Evolutionary conservation across 2,329 filamentous ascomycete genomes (phyloP).

Genomic region (Phialemoniopsis sp.): DNA sequence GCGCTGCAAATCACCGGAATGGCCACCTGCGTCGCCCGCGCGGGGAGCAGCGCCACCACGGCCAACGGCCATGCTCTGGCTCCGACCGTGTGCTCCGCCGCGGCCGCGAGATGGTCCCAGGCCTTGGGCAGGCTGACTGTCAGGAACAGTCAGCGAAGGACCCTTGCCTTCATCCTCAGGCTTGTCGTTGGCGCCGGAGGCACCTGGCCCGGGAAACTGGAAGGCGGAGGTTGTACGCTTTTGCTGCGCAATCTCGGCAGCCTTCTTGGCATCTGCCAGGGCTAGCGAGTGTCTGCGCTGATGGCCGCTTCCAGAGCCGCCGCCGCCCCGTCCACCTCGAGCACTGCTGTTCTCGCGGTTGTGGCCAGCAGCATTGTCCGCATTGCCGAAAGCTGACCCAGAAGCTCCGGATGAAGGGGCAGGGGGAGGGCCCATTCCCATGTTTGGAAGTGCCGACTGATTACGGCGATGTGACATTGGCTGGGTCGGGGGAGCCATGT

Average conservation of each 20-base stretch:
- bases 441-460: slow-evolving; percentile 91
- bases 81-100: slow-evolving; percentile 62
- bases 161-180: slow-evolving; percentile 46
- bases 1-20: slow-evolving; percentile 62
- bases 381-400: slow-evolving; percentile 74
- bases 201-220: slow-evolving; percentile 81
- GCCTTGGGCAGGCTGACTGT: slow-evolving; percentile 32
- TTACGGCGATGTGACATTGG: slow-evolving; percentile 90
- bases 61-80: slow-evolving; percentile 87
- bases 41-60: slow-evolving; percentile 59
- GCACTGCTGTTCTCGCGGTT: slow-evolving; percentile 63
- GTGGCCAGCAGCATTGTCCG: slow-evolving; percentile 58
- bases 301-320: slow-evolving; percentile 70
- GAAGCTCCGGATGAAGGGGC: slow-evolving; percentile 90
- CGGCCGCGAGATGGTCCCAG: slow-evolving; percentile 44
- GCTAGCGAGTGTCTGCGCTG: slow-evolving; percentile 92
- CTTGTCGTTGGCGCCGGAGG: slow-evolving; percentile 56
- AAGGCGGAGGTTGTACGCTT: slow-evolving; percentile 92
- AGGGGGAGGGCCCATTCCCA: slow-evolving; percentile 83
- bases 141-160: slow-evolving; percentile 24
- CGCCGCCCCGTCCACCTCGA: slow-evolving; percentile 37
- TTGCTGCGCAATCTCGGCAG: slow-evolving; percentile 92
- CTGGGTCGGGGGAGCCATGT: slow-evolving; percentile 73
- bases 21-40: slow-evolving; percentile 38
- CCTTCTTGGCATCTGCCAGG: slow-evolving; percentile 94